phyloP scores from a whole-genome alignment of 225 moss, liverwort and hornwort genomes.

The Marchantia paleacea region DNA sequence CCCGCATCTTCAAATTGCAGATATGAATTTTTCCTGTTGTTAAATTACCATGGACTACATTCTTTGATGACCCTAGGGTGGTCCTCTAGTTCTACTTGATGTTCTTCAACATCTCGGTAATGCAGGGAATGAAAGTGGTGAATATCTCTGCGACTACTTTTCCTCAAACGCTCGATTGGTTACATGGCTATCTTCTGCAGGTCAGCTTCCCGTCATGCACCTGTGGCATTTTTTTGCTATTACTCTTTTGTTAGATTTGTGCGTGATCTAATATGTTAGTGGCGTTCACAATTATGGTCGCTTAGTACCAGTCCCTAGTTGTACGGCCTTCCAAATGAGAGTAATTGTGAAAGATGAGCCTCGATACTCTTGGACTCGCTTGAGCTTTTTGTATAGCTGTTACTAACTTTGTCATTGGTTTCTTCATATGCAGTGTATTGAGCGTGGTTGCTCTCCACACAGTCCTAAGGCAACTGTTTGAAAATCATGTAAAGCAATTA shows the following conservation, averaged over 20 bases:
- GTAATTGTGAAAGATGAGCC: neutral
- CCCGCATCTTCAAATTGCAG: neutral
- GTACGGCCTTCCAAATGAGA: neutral
- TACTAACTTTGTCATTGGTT: neutral
- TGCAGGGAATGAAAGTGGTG: constrained; percentile 88
- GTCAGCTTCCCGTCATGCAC: constrained; percentile 28
- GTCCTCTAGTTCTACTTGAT: neutral
- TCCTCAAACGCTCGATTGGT: constrained; percentile 89
- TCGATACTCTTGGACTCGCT: neutral
- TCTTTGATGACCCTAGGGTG: neutral
- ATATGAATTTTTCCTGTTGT: neutral
- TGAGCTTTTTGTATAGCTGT: neutral
- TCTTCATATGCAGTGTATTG: constrained; percentile 72
- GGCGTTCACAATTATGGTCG: neutral
- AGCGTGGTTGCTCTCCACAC: constrained; percentile 61
- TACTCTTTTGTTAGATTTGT: neutral
- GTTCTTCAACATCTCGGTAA: too few species aligned
- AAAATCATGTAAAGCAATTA: constrained; percentile 9
- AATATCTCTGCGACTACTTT: constrained; percentile 88
- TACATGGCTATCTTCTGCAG: constrained; percentile 91
- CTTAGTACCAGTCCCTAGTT: neutral
- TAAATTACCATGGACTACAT: neutral
- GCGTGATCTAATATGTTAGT: neutral
- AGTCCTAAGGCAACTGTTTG: constrained; percentile 55
- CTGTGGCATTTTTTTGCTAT: neutral